Evolutionary conservation across 1,284 basidiomycete species (phyloP).

Genomic region (Taiwanofungus camphoratus): DNA sequence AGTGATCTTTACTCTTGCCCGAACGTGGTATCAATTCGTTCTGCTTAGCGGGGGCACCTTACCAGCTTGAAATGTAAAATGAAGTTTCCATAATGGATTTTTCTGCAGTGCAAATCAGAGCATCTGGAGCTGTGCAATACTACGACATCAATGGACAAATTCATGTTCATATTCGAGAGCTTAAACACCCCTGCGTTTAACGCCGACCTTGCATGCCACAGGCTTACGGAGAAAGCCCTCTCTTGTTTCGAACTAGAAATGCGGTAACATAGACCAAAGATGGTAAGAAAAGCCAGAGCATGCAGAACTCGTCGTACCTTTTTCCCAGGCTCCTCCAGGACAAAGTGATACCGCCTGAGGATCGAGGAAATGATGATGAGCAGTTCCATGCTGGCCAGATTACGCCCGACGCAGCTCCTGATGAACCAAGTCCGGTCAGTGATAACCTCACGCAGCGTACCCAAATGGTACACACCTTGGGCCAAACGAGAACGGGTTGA

Average conservation of each 20-base stretch:
- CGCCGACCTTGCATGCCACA: conserved; percentile 57
- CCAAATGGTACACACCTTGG: conserved; percentile 40
- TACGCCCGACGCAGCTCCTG: conserved; percentile 70
- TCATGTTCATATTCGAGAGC: too few relatives aligned
- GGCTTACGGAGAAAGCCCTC: conserved; percentile 83
- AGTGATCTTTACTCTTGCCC: too few relatives aligned
- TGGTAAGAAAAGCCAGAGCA: too few relatives aligned
- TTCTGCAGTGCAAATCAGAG: too few relatives aligned
- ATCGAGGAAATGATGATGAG: conserved; percentile 71
- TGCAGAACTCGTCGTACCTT: conserved; percentile 35
- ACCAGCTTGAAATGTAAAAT: too few relatives aligned
- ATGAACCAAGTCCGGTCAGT: not conserved
- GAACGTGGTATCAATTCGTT: too few relatives aligned
- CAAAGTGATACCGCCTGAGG: conserved; percentile 66
- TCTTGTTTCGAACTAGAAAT: conserved; percentile 50
- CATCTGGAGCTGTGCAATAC: too few relatives aligned
- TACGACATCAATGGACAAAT: too few relatives aligned
- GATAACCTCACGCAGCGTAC: not conserved
- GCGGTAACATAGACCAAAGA: not conserved
- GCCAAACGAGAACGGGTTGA: conserved; percentile 73
- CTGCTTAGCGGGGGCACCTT: too few relatives aligned
- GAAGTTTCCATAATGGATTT: too few relatives aligned
- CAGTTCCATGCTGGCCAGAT: conserved; percentile 72
- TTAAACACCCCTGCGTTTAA: conserved; percentile 46
- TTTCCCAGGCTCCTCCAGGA: conserved; percentile 50